phyloP scores from a whole-genome alignment of 176 grass and related monocot genomes.

The Metroxylon sagu region DNA sequence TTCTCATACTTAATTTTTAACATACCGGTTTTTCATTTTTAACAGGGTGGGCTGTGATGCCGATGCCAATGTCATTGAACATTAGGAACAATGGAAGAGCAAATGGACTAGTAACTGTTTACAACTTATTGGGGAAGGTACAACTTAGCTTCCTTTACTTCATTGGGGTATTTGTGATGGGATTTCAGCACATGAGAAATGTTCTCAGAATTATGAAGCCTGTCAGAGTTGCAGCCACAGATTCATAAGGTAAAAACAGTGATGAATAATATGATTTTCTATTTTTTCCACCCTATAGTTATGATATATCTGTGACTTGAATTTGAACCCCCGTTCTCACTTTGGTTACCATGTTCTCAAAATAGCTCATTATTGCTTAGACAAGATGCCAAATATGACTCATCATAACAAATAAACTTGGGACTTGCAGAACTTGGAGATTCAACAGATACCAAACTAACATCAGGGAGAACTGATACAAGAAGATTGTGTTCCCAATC shows the following conservation, averaged over 20 bases:
- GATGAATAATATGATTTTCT: too few species aligned
- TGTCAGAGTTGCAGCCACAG: constrained; percentile 54
- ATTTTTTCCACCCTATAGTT: too few species aligned
- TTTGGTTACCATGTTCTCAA: too few species aligned
- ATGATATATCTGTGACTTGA: too few species aligned
- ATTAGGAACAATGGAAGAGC: constrained; percentile 45
- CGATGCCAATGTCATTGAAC: constrained; percentile 27
- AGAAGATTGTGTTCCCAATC: too few species aligned
- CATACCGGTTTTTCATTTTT: constrained; percentile 24
- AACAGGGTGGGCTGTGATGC: constrained; percentile 46
- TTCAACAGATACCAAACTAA: too few species aligned
- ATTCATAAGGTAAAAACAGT: constrained; percentile 44
- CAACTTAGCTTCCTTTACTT: constrained; percentile 88
- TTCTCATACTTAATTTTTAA: not conserved
- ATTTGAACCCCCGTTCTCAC: too few species aligned
- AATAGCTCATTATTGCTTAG: too few species aligned
- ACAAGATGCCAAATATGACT: too few species aligned
- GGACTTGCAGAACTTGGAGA: too few species aligned
- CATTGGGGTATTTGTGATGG: constrained; percentile 71
- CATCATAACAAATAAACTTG: too few species aligned
- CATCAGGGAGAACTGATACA: too few species aligned
- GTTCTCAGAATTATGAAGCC: constrained; percentile 61
- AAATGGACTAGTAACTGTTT: constrained; percentile 42
- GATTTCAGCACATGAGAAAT: constrained; percentile 73
- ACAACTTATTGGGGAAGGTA: constrained; percentile 81